phyloP scores from a whole-genome alignment of 192 early-diverging fungal genomes.

The Linnemannia schmuckeri region DNA sequence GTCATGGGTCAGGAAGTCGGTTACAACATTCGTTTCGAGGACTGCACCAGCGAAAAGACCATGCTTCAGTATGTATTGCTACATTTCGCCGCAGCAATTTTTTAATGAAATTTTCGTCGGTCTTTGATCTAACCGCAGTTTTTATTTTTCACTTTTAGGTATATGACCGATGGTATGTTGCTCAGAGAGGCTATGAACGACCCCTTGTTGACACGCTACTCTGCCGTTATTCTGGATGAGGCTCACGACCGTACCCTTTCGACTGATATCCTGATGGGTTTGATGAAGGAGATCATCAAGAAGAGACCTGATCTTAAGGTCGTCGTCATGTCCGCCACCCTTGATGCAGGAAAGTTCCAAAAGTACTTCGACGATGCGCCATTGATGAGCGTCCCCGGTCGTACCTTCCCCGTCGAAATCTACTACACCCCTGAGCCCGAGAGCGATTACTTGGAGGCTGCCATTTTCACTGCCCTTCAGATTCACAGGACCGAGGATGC shows the following conservation, averaged over 20 bases:
- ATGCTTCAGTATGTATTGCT: conserved; percentile 76
- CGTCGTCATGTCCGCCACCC: conserved; percentile 97
- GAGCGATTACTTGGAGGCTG: conserved; percentile 96
- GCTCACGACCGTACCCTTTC: conserved; percentile 97
- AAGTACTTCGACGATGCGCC: conserved; percentile 98
- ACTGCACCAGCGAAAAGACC: conserved; percentile 87
- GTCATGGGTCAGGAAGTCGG: conserved; percentile 96
- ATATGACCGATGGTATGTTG: conserved; percentile 99
- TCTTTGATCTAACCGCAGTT: conserved; percentile 4
- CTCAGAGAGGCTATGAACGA: conserved; percentile 98
- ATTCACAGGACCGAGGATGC: conserved; percentile 93
- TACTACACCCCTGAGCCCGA: conserved; percentile 98
- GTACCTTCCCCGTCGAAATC: conserved; percentile 98
- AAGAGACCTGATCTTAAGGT: conserved; percentile 89
- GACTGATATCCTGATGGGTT: conserved; percentile 98
- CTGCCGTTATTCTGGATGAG: conserved; percentile 97
- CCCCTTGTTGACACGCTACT: conserved; percentile 88
- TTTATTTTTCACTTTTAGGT: conserved; percentile 55
- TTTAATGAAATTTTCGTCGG: no score
- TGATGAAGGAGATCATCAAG: conserved; percentile 90
- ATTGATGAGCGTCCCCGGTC: conserved; percentile 90
- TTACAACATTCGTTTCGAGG: conserved; percentile 99
- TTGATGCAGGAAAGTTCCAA: conserved; percentile 99
- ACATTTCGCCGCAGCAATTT: conserved; percentile 36
- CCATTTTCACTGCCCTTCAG: conserved; percentile 94